Conservation (phyloP, 306 rosid genomes). For the Fagus sylvatica region DNA sequence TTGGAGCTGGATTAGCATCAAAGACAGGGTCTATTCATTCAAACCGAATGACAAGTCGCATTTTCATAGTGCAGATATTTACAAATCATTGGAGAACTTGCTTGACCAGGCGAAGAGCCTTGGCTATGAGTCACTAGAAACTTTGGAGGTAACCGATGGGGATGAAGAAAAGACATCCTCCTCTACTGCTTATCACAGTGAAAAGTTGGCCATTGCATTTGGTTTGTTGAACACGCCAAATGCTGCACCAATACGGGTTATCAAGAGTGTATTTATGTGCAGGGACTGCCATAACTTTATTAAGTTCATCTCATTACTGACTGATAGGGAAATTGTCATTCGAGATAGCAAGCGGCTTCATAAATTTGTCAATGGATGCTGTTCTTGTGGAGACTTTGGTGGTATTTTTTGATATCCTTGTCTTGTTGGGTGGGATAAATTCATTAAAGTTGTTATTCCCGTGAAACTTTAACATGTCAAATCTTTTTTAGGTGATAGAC, state of each 20-base stretch:
- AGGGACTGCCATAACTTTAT: conserved; percentile 78
- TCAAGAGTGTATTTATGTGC: conserved; percentile 71
- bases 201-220: conserved; percentile 73
- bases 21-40: conserved; percentile 67
- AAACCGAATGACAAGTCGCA: conserved; percentile 58
- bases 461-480: not conserved
- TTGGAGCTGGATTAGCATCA: conserved; percentile 92
- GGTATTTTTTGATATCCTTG: conserved; percentile 40
- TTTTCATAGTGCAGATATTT: conserved; percentile 32
- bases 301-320: conserved; percentile 51
- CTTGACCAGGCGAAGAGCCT: conserved; percentile 48
- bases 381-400: conserved; percentile 71
- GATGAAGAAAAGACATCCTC: conserved; percentile 43
- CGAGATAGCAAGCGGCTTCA: conserved; percentile 80
- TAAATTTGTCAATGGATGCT: conserved; percentile 69
- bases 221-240: conserved; percentile 63
- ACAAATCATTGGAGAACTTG: conserved; percentile 55
- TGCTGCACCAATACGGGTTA: conserved; percentile 55
- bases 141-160: conserved; percentile 49
- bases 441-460: not conserved
- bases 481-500: not conserved
- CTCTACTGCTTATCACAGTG: conserved; percentile 62
- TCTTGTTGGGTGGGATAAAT: not conserved
- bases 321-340: conserved; percentile 66
- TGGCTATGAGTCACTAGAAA: conserved; percentile 61